Evolutionary conservation across 1,284 basidiomycete species (phyloP).

Genomic region (Melanopsichium pennsylvanicum): DNA sequence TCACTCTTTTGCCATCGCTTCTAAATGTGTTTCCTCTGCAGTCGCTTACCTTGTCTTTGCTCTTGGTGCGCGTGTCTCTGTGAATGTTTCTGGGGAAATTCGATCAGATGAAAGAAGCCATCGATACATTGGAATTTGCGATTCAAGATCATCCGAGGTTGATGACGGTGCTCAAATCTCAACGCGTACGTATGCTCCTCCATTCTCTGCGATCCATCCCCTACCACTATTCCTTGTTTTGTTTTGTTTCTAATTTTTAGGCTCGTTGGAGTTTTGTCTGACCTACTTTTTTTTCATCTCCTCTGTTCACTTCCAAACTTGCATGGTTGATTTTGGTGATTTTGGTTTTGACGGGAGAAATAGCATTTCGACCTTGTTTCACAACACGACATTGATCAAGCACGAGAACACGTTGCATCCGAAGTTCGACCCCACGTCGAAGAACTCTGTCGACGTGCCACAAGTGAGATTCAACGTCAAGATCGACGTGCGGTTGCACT

Average conservation of each 20-base stretch:
- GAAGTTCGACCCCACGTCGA: constrained; percentile 45
- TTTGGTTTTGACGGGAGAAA: too few relatives aligned
- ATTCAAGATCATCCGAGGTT: constrained; percentile 43
- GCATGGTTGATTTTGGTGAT: too few relatives aligned
- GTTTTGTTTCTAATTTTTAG: too few relatives aligned
- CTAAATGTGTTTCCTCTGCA: too few relatives aligned
- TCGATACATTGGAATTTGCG: constrained; percentile 30
- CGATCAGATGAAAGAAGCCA: constrained; percentile 41
- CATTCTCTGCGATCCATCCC: neutral
- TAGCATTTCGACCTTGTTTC: constrained; percentile 46
- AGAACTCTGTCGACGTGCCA: constrained; percentile 31
- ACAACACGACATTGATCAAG: constrained; percentile 28
- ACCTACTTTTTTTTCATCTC: neutral
- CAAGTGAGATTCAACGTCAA: constrained; percentile 25
- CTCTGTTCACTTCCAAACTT: neutral
- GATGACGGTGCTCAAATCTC: constrained; percentile 41
- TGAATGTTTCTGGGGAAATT: too few relatives aligned
- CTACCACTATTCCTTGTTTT: too few relatives aligned
- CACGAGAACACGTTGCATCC: constrained; percentile 33
- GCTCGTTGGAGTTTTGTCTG: too few relatives aligned
- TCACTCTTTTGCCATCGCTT: too few relatives aligned
- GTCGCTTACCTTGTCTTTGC: neutral
- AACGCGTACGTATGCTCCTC: constrained; percentile 22
- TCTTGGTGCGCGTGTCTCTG: too few relatives aligned
- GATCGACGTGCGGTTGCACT: constrained; percentile 34